Evolutionary conservation across 345 rosid species (phyloP).

Genomic region (Salix suchowensis): DNA sequence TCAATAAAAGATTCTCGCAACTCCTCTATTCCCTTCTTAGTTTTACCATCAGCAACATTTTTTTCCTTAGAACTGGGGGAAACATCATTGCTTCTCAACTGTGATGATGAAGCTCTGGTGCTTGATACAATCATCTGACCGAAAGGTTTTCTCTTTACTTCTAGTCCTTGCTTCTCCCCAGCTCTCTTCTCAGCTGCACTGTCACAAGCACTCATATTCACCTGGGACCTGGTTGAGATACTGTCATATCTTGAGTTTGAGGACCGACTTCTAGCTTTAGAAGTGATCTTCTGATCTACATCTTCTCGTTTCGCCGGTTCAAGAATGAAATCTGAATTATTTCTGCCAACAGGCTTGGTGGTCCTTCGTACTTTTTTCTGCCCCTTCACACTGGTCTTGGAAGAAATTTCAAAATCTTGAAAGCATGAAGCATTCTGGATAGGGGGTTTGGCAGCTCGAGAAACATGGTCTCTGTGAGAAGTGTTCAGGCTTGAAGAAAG

Average conservation of each 20-base stretch:
- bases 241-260: slow-evolving; percentile 11
- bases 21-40: slow-evolving; percentile 27
- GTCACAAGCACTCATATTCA: slow-evolving; percentile 12
- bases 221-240: slow-evolving; percentile 8
- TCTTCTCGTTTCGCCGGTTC: slow-evolving; percentile 21
- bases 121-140: slow-evolving; percentile 23
- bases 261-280: slow-evolving; percentile 14
- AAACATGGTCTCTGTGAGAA: slow-evolving; percentile 27
- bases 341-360: slow-evolving; percentile 26
- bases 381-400: slow-evolving; percentile 36
- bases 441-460: slow-evolving; percentile 38
- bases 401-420: slow-evolving; percentile 40
- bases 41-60: slow-evolving; percentile 22
- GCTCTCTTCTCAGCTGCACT: slow-evolving; percentile 15
- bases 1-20: slow-evolving; percentile 20
- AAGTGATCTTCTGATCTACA: slow-evolving; percentile 13
- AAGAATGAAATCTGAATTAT: slow-evolving; percentile 3
- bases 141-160: slow-evolving; percentile 5
- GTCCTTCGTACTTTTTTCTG: slow-evolving; percentile 30
- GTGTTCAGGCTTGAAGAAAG: slow-evolving; percentile 21
- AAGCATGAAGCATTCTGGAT: slow-evolving; percentile 24
- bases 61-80: slow-evolving; percentile 27
- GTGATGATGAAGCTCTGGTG: slow-evolving; percentile 24
- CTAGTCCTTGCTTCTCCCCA: slow-evolving; percentile 9
- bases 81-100: slow-evolving; percentile 27